A percentile compares a stretch with the other conserved stretches of the same genome.
Conservation (phyloP, 2,329 filamentous ascomycete genomes). For the Xylaria sp. region DNA sequence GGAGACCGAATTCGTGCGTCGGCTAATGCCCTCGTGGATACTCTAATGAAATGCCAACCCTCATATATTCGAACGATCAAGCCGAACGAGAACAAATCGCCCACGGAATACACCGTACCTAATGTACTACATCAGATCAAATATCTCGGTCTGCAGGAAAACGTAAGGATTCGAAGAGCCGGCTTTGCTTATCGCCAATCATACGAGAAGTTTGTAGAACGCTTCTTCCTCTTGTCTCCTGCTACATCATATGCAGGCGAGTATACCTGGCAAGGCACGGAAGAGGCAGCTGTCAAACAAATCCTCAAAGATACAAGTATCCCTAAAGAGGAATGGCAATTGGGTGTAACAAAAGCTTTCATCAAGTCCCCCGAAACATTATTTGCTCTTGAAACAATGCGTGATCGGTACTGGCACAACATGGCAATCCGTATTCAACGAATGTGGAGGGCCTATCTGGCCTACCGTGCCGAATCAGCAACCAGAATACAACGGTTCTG, state of each 20-base stretch:
- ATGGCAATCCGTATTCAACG: constrained; percentile 98
- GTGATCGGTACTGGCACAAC: constrained; percentile 98
- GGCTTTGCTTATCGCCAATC: constrained; percentile 97
- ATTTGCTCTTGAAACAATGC: constrained; percentile 96
- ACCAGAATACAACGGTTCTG: constrained; percentile 95
- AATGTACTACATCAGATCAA: constrained; percentile 99
- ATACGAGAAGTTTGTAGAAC: constrained; percentile 97
- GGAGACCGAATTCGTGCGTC: constrained; percentile 96
- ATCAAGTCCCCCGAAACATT: constrained; percentile 98
- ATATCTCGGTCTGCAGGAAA: constrained; percentile 98
- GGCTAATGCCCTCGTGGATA: constrained; percentile 93
- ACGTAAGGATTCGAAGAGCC: constrained; percentile 94
- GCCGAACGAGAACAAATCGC: constrained; percentile 98
- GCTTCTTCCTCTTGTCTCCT: constrained; percentile 94
- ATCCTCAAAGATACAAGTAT: constrained; percentile 98
- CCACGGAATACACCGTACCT: constrained; percentile 86
- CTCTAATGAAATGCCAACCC: constrained; percentile 95
- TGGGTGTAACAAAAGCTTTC: constrained; percentile 96
- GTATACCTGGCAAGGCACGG: constrained; percentile 93
- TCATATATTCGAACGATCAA: constrained; percentile 99
- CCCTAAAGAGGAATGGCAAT: constrained; percentile 93
- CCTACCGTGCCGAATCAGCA: constrained; percentile 91
- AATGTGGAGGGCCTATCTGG: constrained; percentile 95
- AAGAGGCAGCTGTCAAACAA: constrained; percentile 86
- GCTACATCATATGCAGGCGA: constrained; percentile 96